A percentile compares a stretch with the other conserved stretches of the same genome.
phyloP scores from a whole-genome alignment of 192 early-diverging fungal genomes.

The Dimargaris xerosporica region DNA sequence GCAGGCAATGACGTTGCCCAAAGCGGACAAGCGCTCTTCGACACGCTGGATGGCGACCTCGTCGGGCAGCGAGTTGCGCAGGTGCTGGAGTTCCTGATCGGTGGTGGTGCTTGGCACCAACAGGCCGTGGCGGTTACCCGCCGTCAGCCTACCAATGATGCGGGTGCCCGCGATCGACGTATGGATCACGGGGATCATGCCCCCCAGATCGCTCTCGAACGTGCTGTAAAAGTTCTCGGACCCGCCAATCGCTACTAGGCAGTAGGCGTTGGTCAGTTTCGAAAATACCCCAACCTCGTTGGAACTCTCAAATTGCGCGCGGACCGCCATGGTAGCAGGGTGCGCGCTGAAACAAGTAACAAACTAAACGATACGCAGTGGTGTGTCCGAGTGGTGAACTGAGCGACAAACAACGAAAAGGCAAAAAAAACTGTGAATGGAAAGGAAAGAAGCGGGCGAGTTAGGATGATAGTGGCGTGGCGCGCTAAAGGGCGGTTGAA shows the following conservation, averaged over 20 bases:
- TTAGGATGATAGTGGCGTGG: too few species aligned
- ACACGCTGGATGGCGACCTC: constrained; percentile 85
- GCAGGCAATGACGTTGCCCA: constrained; percentile 98
- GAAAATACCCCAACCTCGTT: constrained; percentile 99
- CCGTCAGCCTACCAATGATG: constrained; percentile 88
- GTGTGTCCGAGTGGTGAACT: too few species aligned
- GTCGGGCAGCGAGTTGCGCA: constrained; percentile 92
- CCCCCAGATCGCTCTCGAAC: constrained; percentile 87
- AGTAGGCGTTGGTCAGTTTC: constrained; percentile 95
- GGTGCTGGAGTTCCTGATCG: constrained; percentile 94
- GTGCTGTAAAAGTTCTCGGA: constrained; percentile 99
- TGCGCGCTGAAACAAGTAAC: background rate
- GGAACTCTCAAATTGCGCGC: constrained; percentile 97
- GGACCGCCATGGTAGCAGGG: constrained; percentile 17
- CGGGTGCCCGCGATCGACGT: constrained; percentile 94
- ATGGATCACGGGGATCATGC: constrained; percentile 92
- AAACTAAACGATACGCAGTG: background rate
- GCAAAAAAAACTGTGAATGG: too few species aligned
- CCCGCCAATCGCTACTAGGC: constrained; percentile 90
- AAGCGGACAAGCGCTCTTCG: constrained; percentile 91
- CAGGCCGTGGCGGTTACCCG: constrained; percentile 86
- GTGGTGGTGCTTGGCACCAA: constrained; percentile 91
- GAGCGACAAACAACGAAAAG: too few species aligned
- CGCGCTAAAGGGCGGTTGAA: too few species aligned
- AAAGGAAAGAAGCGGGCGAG: too few species aligned